Evolutionary conservation across 2,329 filamentous ascomycete species (phyloP), one percentile per base, ranked within the genome.

Genomic region (Fusarium ambrosium): DNA sequence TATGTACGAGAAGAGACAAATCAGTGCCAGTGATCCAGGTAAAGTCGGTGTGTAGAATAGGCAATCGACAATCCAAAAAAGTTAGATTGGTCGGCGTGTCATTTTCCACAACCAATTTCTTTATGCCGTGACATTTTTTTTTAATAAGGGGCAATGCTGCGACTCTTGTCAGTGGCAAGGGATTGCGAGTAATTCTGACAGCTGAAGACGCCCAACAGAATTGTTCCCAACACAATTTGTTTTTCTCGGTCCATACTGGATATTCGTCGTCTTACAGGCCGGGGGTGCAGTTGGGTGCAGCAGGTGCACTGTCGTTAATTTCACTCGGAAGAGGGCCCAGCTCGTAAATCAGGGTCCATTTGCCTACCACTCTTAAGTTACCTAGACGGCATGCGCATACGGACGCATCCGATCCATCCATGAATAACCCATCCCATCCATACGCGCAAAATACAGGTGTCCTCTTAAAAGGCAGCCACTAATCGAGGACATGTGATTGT

Each of bases 11-110:
- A 13, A 51, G n/a, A 43, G 34, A 43, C 60, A 34, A 34, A 55
- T 55, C 24, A 62, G 43, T 53, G 10, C 32, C 32, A 18, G 32
- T 14, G 20, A 9, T n/a, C 39, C 39, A 20, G 36, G 62, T 58
- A 64, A 69, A 72, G 72, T 74, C 72, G 72, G 72, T 74, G 72
- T 72, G 72, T 69, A 34, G 34, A 73, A 68, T 34, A 62, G 66
- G 66, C 20, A 56, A 60, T 41, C 22, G 59, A 73, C 58, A 73
- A 73, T 63, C 13, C 22, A 45, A 70, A 64, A 64, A 62, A 45
- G 34, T 37, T 48, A 56, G 45, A 37, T 27, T 20, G 55, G 37
- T 22, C 61, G 59, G 29, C 9, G 43, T 53, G n/a, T 51, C 27
- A 53, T 36, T 62, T 62, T 62, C 41, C 39, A 9, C 56, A 11